A percentile compares a stretch with the other conserved stretches of the same genome.
These are phyloP conservation scores for Skeletonema costatum DNA, from an alignment of 108 stramenopile genomes.

Conservation along the genomic window DNA sequence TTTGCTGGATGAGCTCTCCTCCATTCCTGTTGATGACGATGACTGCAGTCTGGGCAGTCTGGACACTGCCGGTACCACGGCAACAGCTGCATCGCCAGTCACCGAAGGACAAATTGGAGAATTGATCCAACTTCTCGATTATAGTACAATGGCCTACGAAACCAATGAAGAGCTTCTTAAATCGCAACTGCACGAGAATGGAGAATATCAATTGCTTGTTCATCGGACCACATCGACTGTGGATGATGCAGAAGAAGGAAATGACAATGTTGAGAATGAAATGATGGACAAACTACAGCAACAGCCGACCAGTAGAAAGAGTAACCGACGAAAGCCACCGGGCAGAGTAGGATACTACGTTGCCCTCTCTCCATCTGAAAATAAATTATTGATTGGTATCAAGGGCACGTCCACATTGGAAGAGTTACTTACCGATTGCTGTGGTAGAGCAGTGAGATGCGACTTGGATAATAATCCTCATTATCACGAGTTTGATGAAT, in stretches of 20 bases:
- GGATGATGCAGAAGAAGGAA: background rate
- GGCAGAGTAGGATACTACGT: constrained; percentile 70
- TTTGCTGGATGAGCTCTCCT: background rate
- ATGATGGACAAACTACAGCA: background rate
- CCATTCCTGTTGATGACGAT: background rate
- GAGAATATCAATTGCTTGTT: constrained; percentile 31
- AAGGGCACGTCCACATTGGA: constrained; percentile 78
- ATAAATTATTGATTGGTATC: constrained; percentile 56
- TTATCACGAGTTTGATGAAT: background rate
- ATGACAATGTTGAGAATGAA: background rate
- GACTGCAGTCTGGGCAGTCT: background rate
- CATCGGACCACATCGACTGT: constrained; percentile 49
- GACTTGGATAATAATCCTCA: constrained; percentile 49
- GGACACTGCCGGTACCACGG: constrained; percentile 1
- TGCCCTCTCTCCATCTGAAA: constrained; percentile 49
- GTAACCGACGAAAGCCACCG: constrained; percentile 45
- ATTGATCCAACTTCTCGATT: constrained; percentile 34
- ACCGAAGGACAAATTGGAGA: constrained; percentile 35
- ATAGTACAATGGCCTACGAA: constrained; percentile 67
- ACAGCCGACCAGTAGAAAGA: background rate
- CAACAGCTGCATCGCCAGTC: constrained; percentile 11
- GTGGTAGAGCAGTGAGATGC: constrained; percentile 52
- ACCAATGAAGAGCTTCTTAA: constrained; percentile 48
- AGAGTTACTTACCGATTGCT: constrained; percentile 76
- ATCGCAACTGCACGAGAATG: constrained; percentile 13